Evolutionary conservation across 1,139 yeast species (phyloP).

Genomic region (Blastobotrys buckinghamii): DNA sequence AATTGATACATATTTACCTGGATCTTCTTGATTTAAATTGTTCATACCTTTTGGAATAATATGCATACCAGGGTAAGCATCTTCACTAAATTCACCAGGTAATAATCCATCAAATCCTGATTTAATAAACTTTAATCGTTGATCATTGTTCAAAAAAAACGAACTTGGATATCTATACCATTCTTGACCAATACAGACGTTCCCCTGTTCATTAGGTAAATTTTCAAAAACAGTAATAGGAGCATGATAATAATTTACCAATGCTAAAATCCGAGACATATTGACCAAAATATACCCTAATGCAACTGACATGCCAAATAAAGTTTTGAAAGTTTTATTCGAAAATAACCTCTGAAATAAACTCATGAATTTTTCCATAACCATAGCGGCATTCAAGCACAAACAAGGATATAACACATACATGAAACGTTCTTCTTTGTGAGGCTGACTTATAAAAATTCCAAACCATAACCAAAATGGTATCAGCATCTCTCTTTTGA

Average conservation of each 20-base stretch:
- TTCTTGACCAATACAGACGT: constrained; percentile 83
- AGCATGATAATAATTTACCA: constrained; percentile 33
- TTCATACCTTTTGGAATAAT: constrained; percentile 62
- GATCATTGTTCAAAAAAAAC: constrained; percentile 60
- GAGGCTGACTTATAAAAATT: constrained; percentile 71
- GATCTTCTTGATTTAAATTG: constrained; percentile 50
- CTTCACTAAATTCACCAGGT: constrained; percentile 78
- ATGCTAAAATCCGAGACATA: constrained; percentile 30
- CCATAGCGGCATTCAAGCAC: constrained; percentile 55
- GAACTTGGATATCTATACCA: constrained; percentile 94
- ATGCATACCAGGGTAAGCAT: constrained; percentile 18
- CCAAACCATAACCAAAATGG: constrained; percentile 55
- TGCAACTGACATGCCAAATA: no score
- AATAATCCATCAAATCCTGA: constrained; percentile 82
- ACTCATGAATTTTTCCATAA: constrained; percentile 29
- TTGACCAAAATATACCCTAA: constrained; percentile 17
- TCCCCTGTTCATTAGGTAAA: constrained; percentile 18
- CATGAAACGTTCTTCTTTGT: constrained; percentile 87
- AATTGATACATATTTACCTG: constrained; percentile 23
- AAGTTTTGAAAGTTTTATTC: background rate
- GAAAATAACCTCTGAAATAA: constrained; percentile 20
- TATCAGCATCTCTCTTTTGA: constrained; percentile 14
- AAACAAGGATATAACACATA: constrained; percentile 79
- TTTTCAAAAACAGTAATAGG: constrained; percentile 31
- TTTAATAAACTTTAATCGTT: constrained; percentile 58